These are phyloP conservation scores for Nicotiana paniculata DNA, from an alignment of 257 asterid species.

Conservation along the genomic window DNA sequence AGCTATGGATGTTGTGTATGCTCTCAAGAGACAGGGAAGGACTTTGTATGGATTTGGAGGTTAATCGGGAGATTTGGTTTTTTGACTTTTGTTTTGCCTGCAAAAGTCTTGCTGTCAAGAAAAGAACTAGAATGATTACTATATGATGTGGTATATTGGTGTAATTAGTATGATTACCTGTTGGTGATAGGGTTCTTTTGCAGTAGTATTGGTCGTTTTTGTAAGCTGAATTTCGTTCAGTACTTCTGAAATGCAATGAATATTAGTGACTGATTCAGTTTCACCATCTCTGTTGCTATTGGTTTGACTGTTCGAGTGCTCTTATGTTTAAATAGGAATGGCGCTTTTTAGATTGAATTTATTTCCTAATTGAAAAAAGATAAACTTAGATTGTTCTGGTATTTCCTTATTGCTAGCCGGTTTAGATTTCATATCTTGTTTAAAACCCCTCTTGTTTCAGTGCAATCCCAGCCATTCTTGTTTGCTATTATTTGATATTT, in stretches of 20 bases:
- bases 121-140: not conserved
- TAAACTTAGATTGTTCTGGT: no score
- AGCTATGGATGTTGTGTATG: slow-evolving; percentile 33
- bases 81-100: not conserved
- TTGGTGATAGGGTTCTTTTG: not conserved
- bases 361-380: no score
- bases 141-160: not conserved
- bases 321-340: no score
- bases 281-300: not conserved
- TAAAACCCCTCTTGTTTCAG: no score
- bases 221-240: not conserved
- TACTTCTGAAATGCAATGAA: not conserved
- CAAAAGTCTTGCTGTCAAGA: slow-evolving; percentile 34
- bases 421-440: no score
- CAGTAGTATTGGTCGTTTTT: not conserved
- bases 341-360: no score
- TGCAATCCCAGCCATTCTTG: no score
- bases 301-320: no score
- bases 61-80: not conserved
- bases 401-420: no score
- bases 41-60: slow-evolving; percentile 30
- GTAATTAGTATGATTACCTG: no score
- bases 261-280: not conserved
- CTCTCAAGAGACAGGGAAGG: slow-evolving; percentile 31
- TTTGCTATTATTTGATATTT: no score